Evolutionary conservation across 495 filamentous ascomycete genomes (phyloP), one percentile per base, ranked within the genome.

Genomic region (Hypoxylon crocopeplum): DNA sequence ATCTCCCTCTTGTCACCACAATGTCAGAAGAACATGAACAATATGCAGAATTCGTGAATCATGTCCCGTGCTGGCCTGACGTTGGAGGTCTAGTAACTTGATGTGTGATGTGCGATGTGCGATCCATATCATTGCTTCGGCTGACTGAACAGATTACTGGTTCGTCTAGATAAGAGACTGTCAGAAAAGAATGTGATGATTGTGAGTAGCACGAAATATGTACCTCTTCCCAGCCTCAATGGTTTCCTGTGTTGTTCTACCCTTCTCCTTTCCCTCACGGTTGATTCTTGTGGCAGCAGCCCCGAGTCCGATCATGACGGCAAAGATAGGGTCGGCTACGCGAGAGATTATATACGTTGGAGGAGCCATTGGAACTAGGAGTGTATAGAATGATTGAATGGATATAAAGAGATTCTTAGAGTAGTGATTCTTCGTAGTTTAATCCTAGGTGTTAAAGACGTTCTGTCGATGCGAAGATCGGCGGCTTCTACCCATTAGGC

Each of bases 261-360:
- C 87, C 46, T 84, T 82, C 56, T 90, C 89, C 56, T 81, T 85
- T 68, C 94, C 89, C 67, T 98, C 94, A 19, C 92, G 88, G 61
- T 86, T 89, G 70, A 98, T 87, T 57, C 88, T 78, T 21, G 81
- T 74, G n/a, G 75, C 76, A 7, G 87, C 85, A 1, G 88, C 88
- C 16, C 80, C 77, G 11, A 83, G 44, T 8, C 88, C 94, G 67
- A 97, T 93, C 45, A 83, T 72, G 33, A 96, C 56, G 33, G 92
- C 94, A 69, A 97, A 98, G 59, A 97, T 66, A 15, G 93, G 94
- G 68, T 98, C 94, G 16, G 82, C 84, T 41, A 84, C 65, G 71
- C 91, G 93, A 56, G 81, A 83, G 34, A 84, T 83, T 54, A 84
- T 79, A 64, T 83, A 79, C 3, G 74, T 73, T 33, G 80, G 76